These are phyloP conservation scores for Flaveria ramosissima DNA, from an alignment of 129 eudicot genomes.

Conservation along the genomic window DNA sequence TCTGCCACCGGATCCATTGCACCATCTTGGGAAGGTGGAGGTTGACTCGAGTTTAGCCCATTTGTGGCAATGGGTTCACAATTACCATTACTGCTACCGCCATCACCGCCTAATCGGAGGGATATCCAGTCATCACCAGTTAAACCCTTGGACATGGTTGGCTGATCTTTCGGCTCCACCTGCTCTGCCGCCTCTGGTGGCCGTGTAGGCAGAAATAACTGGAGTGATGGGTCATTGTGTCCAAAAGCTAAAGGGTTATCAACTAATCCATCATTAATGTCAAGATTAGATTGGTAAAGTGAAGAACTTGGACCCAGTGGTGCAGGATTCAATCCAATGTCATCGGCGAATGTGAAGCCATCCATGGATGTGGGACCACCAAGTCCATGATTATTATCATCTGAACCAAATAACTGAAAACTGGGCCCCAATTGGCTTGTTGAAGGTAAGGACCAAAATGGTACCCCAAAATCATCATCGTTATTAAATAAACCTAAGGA, in stretches of 20 bases:
- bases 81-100: conserved; percentile 48
- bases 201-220: conserved; percentile 83
- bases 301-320: conserved; percentile 53
- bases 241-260: conserved; percentile 82
- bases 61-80: conserved; percentile 45
- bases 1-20: conserved; percentile 53
- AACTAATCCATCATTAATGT: conserved; percentile 55
- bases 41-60: conserved; percentile 50
- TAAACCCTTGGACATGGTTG: conserved; percentile 57
- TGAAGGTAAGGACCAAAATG: conserved; percentile 72
- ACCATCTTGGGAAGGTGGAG: conserved; percentile 44
- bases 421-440: conserved; percentile 60
- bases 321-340: conserved; percentile 57
- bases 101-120: conserved; percentile 78
- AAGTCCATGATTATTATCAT: conserved; percentile 44
- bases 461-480: conserved; percentile 63
- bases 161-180: conserved; percentile 49
- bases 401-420: conserved; percentile 74
- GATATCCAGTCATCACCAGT: conserved; percentile 89
- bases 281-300: conserved; percentile 45
- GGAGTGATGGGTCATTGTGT: conserved; percentile 86
- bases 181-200: conserved; percentile 56
- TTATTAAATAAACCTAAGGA: conserved; percentile 58
- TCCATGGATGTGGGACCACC: conserved; percentile 48
- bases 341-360: conserved; percentile 56